Conservation (phyloP, 2,329 filamentous ascomycete genomes). For the Coccinonectria pachysandricola region DNA sequence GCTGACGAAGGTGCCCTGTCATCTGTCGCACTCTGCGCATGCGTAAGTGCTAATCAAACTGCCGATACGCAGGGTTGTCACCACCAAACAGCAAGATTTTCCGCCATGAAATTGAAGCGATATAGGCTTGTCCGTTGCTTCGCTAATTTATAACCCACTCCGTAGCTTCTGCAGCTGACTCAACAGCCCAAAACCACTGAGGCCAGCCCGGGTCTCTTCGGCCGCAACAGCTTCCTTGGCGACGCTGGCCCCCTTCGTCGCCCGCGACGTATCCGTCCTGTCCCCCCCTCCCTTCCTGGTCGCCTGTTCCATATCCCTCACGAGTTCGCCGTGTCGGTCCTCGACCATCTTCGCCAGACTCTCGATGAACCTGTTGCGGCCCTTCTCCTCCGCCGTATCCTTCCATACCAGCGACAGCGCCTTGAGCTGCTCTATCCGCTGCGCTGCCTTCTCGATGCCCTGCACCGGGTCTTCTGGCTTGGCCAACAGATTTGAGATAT, state of each 20-base stretch:
- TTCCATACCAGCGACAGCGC: constrained; percentile 77
- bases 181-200: constrained; percentile 48
- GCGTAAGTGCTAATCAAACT: too few relatives aligned
- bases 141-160: constrained; percentile 40
- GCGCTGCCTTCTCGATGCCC: constrained; percentile 63
- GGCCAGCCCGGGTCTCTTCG: constrained; percentile 32
- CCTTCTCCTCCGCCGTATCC: constrained; percentile 91
- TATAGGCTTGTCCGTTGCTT: too few relatives aligned
- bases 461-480: constrained; percentile 45
- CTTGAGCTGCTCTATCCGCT: constrained; percentile 67
- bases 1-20: too few relatives aligned
- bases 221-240: constrained; percentile 19
- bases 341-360: constrained; percentile 72
- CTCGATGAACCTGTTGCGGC: constrained; percentile 72
- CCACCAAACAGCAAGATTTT: too few relatives aligned
- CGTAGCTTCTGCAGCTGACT: constrained; percentile 53
- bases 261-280: too few relatives aligned
- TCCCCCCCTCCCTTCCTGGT: constrained; percentile 26
- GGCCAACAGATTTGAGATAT: constrained; percentile 60
- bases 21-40: too few relatives aligned
- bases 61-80: too few relatives aligned
- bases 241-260: constrained; percentile 27
- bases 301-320: constrained; percentile 40
- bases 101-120: too few relatives aligned
- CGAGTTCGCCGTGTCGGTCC: constrained; percentile 50